These are phyloP conservation scores for Rhizopogon salebrosus DNA, from an alignment of 768 basidiomycete species.

Conservation along the genomic window DNA sequence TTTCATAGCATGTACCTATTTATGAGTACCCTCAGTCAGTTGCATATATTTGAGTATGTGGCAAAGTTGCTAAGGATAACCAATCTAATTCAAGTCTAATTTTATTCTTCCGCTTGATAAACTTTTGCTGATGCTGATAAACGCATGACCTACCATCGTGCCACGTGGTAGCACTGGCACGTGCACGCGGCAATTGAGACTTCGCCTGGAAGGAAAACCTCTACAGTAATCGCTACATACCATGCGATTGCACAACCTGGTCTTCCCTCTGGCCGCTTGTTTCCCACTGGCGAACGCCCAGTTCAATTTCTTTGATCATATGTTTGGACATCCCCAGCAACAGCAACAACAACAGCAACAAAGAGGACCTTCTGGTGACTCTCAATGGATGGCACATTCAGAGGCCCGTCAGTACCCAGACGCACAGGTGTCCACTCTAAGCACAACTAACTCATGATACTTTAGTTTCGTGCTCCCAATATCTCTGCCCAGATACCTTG, in stretches of 20 bases:
- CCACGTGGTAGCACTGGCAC: no score
- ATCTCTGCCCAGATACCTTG: slow-evolving; percentile 72
- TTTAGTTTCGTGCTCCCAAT: slow-evolving; percentile 68
- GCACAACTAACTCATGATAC: background rate
- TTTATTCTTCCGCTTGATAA: no score
- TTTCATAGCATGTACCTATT: background rate
- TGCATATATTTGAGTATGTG: background rate
- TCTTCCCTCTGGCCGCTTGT: slow-evolving; percentile 12
- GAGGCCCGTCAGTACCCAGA: slow-evolving; percentile 50
- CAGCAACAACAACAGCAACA: slow-evolving; percentile 53
- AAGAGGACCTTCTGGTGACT: slow-evolving; percentile 30
- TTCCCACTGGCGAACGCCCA: slow-evolving; percentile 46
- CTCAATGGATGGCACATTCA: slow-evolving; percentile 62
- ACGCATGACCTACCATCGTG: no score
- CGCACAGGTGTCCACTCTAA: background rate
- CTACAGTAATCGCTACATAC: background rate
- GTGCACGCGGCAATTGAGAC: background rate
- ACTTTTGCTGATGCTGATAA: no score
- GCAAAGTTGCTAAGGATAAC: no score
- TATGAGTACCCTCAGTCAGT: background rate
- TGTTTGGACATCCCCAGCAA: slow-evolving; percentile 56
- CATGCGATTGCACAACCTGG: slow-evolving; percentile 12
- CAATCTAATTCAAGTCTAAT: no score
- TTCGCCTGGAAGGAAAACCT: background rate
- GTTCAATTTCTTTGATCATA: slow-evolving; percentile 75